A percentile compares a stretch with the other conserved stretches of the same genome.
phyloP scores from a whole-genome alignment of 768 basidiomycete genomes.

The Agrocybe praecox region DNA sequence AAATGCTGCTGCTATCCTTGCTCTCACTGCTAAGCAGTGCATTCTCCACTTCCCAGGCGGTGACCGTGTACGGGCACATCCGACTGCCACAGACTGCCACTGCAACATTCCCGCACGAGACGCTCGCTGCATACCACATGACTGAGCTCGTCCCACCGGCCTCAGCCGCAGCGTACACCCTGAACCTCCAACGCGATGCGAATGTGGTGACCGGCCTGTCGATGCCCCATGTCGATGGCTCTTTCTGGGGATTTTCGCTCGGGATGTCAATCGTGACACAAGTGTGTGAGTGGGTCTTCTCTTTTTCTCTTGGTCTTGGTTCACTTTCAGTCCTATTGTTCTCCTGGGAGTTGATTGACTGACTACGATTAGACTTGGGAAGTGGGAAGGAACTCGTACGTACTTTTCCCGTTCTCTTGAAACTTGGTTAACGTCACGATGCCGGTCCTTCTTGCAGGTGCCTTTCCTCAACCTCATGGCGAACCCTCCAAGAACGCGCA shows the following conservation, averaged over 20 bases:
- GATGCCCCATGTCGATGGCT: conserved; percentile 36
- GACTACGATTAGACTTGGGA: too few species aligned
- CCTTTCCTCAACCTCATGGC: conserved; percentile 80
- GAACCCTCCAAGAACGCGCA: conserved; percentile 59
- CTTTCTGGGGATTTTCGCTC: conserved; percentile 75
- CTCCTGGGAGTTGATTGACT: too few species aligned
- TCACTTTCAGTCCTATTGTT: too few species aligned
- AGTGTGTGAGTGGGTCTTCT: conserved; percentile 44
- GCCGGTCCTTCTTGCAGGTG: conserved; percentile 51
- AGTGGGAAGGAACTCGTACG: conserved; percentile 60
- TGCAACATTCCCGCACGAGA: conserved; percentile 25
- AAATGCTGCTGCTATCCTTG: conserved; percentile 4
- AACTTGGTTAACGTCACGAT: too few species aligned
- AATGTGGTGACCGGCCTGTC: conserved; percentile 34
- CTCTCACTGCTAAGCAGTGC: conserved; percentile 15
- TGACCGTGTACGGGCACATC: conserved; percentile 34
- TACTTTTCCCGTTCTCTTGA: not conserved
- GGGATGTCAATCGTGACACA: conserved; percentile 74
- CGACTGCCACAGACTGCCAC: conserved; percentile 30
- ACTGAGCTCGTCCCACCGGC: conserved; percentile 51
- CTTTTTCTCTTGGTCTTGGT: too few species aligned
- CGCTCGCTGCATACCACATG: conserved; percentile 51
- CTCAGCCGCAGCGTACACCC: conserved; percentile 41
- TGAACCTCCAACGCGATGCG: conserved; percentile 42
- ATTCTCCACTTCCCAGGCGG: conserved; percentile 8